Base-by-base conservation (phyloP, 1,139 yeast species). In the Candida anutae region DNA sequence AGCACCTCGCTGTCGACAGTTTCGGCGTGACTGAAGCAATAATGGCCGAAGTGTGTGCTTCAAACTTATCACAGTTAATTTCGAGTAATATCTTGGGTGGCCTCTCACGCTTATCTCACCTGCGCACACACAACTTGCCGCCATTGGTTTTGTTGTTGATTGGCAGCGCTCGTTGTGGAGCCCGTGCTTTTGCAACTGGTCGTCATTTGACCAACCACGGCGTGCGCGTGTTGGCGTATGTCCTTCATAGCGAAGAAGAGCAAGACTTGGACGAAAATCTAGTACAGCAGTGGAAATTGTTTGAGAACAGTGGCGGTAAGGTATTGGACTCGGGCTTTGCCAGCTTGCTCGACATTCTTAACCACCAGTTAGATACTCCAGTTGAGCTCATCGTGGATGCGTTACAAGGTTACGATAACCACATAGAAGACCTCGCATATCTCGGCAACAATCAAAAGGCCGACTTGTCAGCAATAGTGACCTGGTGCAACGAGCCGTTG, bases 301-400 rank as follows among this genome's bases (percentile, higher is more conserved):
- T 79, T 43, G 69, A 68, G 35, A 55, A 65, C 21, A 28, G 40
- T 23, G 71, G 69, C 2, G 73, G 73, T 4, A 65, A 65, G 38
- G 48, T 60, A 6, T 42, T 65, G n/a, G 34, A 47, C 5, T 37
- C 55, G 3, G 37, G 72, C 58, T 55, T 61, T 11, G 27, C 41
- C 4, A 54, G 48, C 12, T 47, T 64, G 17, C 32, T 58, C 15
- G 50, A 55, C 21, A 52, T 58, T 17, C 35, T 63, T 17, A 47
- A 53, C 29, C 46, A 61, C 28, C 70, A 69, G 35, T 56, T 77
- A 26, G 81, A 79, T 28, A 73, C 85, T 1, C 94, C 94, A 0
- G 74, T 80, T 12, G 94, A 84, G 46, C 59, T 85, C 31, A 69
- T 85, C 10, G 47, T 85, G 18, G 96, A 85, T 50, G 93, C 87